Evolutionary conservation across 768 basidiomycete species (phyloP).

Genomic region (Suillus ampliporus): DNA sequence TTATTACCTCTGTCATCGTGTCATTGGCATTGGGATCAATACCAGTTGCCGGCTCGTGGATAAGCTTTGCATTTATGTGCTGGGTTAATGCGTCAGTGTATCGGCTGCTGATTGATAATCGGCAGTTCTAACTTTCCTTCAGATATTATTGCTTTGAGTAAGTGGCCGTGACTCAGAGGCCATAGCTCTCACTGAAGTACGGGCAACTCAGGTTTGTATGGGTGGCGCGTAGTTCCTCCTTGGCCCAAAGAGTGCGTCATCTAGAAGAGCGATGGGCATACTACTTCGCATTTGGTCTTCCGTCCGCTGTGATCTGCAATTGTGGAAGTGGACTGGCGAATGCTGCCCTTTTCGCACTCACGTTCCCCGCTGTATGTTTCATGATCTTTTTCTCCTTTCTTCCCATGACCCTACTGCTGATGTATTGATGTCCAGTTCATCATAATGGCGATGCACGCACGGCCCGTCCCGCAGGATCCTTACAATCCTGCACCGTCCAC

Average conservation of each 20-base stretch:
- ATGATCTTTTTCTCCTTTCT: not conserved
- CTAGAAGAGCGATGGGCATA: constrained; percentile 92
- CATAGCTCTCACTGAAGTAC: constrained; percentile 22
- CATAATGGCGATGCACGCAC: constrained; percentile 82
- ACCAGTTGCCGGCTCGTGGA: constrained; percentile 65
- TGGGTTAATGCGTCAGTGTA: constrained; percentile 85
- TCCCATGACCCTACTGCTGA: constrained; percentile 10
- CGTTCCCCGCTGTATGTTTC: constrained; percentile 74
- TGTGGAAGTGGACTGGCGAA: constrained; percentile 79
- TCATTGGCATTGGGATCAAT: constrained; percentile 68
- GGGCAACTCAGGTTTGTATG: constrained; percentile 65
- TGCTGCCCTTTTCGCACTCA: constrained; percentile 80
- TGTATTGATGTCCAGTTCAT: constrained; percentile 62
- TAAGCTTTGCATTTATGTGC: constrained; percentile 76
- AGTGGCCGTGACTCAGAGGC: constrained; percentile 11
- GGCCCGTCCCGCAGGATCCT: constrained; percentile 76
- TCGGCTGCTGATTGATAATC: constrained; percentile 7
- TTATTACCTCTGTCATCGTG: constrained; percentile 73
- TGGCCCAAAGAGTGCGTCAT: constrained; percentile 70
- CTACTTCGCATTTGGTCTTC: constrained; percentile 85
- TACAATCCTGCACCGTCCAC: constrained; percentile 58
- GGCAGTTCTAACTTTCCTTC: constrained; percentile 8
- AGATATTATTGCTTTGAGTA: constrained; percentile 94
- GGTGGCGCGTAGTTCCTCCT: constrained; percentile 74
- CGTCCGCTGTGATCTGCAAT: constrained; percentile 73